Evolutionary conservation across 2,329 filamentous ascomycete genomes (phyloP).

Genomic region (Colletotrichum salicis): DNA sequence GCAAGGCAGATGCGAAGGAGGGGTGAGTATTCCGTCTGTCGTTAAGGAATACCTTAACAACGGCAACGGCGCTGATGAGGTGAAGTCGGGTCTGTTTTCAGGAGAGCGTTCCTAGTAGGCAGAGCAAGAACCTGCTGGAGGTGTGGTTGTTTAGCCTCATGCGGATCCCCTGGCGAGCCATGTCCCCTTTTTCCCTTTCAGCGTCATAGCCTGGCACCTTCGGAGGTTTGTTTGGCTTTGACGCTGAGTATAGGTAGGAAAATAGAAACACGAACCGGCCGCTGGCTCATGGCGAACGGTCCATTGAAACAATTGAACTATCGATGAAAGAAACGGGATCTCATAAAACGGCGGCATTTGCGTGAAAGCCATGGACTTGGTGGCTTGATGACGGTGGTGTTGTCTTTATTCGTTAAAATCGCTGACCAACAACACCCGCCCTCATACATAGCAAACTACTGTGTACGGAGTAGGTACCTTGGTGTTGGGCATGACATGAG

Average conservation of each 20-base stretch:
- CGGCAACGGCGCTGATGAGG: constrained; percentile 17
- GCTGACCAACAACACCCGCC: not conserved
- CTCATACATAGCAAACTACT: not conserved
- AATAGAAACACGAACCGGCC: not conserved
- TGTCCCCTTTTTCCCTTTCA: constrained; percentile 10
- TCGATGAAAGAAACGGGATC: constrained; percentile 4
- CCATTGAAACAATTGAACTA: constrained; percentile 14
- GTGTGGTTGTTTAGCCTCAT: constrained; percentile 34
- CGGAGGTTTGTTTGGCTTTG: not conserved
- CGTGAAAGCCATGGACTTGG: constrained; percentile 4
- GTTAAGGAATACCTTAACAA: not conserved
- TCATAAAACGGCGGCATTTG: constrained; percentile 18
- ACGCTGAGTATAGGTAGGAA: not conserved
- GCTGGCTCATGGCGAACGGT: not conserved
- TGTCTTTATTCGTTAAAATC: not conserved
- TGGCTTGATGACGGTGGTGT: constrained; percentile 1
- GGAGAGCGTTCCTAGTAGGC: constrained; percentile 16
- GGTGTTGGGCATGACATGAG: not conserved
- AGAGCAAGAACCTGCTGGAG: constrained; percentile 21
- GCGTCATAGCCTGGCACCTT: constrained; percentile 3
- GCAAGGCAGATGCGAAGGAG: constrained; percentile 12
- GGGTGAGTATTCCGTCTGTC: not conserved
- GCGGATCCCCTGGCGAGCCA: constrained; percentile 12
- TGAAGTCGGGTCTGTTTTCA: constrained; percentile 20
- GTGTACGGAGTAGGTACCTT: no score